phyloP scores from a whole-genome alignment of 176 grass and related monocot species.

The Eleusine coracana region DNA sequence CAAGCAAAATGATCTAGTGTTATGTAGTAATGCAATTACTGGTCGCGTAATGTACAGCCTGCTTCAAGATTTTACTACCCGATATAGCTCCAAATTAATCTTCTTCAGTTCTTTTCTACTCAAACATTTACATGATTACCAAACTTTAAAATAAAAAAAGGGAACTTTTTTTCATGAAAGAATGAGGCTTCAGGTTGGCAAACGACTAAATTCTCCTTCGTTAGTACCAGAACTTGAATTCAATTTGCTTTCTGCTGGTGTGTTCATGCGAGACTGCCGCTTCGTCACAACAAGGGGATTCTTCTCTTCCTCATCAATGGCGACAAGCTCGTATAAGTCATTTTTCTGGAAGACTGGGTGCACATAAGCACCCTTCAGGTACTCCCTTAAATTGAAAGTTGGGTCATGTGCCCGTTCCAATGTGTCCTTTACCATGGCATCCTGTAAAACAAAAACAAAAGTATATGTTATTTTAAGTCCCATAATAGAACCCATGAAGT shows the following conservation, averaged over 20 bases:
- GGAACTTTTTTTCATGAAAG: conserved; percentile 21
- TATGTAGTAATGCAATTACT: conserved; percentile 1
- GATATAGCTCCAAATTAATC: neutral
- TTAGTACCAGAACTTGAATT: conserved; percentile 60
- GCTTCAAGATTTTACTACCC: conserved; percentile 26
- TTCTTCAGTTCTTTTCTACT: conserved; percentile 30
- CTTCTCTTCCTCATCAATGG: conserved; percentile 72
- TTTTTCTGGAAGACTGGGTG: conserved; percentile 78
- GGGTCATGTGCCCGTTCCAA: conserved; percentile 76
- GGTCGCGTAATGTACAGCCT: neutral
- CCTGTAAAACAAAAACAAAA: conserved; percentile 53
- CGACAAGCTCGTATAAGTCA: conserved; percentile 42
- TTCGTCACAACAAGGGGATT: conserved; percentile 61
- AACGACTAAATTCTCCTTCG: conserved; percentile 43
- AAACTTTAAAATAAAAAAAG: conserved; percentile 28
- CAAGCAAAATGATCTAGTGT: conserved; percentile 6
- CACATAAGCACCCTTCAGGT: conserved; percentile 87
- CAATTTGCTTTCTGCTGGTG: conserved; percentile 61
- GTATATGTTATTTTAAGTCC: neutral
- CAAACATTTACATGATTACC: conserved; percentile 41
- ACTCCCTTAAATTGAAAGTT: conserved; percentile 78
- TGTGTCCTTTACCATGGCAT: conserved; percentile 98
- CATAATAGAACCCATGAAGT: neutral
- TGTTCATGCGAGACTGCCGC: conserved; percentile 59
- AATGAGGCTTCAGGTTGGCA: conserved; percentile 40